These are phyloP conservation scores for Trichosphaerium sp. DNA, from an alignment of 78 protist species.

Conservation along the genomic window DNA sequence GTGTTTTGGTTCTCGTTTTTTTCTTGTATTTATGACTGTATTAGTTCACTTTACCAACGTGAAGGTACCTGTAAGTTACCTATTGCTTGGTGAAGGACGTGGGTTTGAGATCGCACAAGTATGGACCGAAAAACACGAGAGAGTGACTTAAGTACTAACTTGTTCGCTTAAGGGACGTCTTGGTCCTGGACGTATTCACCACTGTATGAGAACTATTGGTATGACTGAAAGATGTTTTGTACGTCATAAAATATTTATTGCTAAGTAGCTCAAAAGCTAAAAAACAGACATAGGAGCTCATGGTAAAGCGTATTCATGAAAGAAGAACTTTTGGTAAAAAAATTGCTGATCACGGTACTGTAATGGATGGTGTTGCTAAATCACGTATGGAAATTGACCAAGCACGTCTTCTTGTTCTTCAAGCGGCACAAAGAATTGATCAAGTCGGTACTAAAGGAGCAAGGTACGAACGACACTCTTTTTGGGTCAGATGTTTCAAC, in stretches of 20 bases:
- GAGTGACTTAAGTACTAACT: background rate
- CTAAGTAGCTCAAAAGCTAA: background rate
- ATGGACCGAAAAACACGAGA: background rate
- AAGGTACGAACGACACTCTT: constrained; percentile 37
- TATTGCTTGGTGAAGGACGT: constrained; percentile 54
- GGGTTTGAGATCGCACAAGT: constrained; percentile 67
- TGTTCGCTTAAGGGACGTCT: constrained; percentile 26
- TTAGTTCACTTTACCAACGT: constrained; percentile 29
- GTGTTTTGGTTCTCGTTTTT: no score
- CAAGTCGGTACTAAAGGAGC: constrained; percentile 35
- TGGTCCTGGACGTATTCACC: constrained; percentile 83
- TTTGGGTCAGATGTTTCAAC: constrained; percentile 28
- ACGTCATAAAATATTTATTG: background rate
- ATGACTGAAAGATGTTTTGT: background rate
- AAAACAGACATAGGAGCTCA: constrained; percentile 33
- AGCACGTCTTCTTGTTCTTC: constrained; percentile 43
- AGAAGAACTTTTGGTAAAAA: constrained; percentile 26
- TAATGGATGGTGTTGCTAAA: constrained; percentile 37
- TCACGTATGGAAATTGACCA: constrained; percentile 59
- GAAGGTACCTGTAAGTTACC: constrained; percentile 35
- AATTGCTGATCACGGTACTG: constrained; percentile 3
- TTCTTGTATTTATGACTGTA: no score
- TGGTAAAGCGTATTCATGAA: constrained; percentile 9
- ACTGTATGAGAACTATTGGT: constrained; percentile 72
- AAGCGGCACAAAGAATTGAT: constrained; percentile 53